Conservation (phyloP, 345 rosid species). For the Lepidium sativum region DNA sequence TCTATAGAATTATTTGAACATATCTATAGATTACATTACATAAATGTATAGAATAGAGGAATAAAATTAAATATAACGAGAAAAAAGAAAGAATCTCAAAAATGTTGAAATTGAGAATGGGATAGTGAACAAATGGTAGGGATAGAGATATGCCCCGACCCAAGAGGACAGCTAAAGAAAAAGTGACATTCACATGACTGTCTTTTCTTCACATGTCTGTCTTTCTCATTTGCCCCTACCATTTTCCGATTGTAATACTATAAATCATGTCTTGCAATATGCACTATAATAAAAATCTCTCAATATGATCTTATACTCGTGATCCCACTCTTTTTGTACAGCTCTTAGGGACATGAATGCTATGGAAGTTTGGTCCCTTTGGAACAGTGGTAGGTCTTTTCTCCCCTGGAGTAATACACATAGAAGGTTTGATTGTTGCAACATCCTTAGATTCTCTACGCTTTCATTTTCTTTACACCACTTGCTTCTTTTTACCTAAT, state of each 20-base stretch:
- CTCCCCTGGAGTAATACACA: slow-evolving; percentile 29
- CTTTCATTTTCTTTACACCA: slow-evolving; percentile 7
- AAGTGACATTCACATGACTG: slow-evolving; percentile 12
- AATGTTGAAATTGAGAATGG: background rate
- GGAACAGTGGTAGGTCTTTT: slow-evolving; percentile 40
- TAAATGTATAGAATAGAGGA: background rate
- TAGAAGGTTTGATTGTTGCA: slow-evolving; percentile 25
- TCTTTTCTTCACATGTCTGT: slow-evolving; percentile 14
- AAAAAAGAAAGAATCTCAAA: background rate
- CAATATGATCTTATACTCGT: background rate
- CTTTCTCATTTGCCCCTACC: background rate
- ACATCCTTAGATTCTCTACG: slow-evolving; percentile 26
- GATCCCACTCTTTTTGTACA: slow-evolving; percentile 40
- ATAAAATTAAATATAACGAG: background rate
- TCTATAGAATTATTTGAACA: background rate
- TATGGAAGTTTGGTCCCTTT: slow-evolving; percentile 59
- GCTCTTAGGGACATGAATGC: slow-evolving; percentile 58
- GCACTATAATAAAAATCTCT: background rate
- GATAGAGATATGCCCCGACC: background rate
- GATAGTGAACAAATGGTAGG: background rate
- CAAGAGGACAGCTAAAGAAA: slow-evolving; percentile 5
- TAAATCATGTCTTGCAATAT: background rate
- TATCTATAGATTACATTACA: too few species aligned
- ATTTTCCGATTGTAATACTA: background rate
- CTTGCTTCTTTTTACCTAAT: slow-evolving; percentile 24